Percentiles rank a stretch among this genome's conserved stretches.
These are phyloP conservation scores for Lactarius sp. DNA, from an alignment of 768 basidiomycete species.

Conservation along the genomic window DNA sequence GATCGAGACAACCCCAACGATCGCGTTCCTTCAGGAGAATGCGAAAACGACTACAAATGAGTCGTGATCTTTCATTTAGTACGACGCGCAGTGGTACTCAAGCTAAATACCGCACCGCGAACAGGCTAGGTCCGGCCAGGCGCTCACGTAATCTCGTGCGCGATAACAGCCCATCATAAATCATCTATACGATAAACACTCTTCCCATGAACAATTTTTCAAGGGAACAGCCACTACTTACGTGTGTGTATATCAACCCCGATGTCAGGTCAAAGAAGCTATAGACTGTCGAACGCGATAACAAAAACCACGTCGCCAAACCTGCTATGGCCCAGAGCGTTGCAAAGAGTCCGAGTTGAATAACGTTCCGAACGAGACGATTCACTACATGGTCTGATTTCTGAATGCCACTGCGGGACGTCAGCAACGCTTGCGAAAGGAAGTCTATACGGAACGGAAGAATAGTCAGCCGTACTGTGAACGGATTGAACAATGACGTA, in stretches of 20 bases:
- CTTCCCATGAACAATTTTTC: neutral
- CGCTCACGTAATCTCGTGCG: neutral
- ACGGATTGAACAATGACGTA: neutral
- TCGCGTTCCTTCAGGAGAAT: neutral
- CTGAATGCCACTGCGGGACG: neutral
- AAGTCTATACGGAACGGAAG: neutral
- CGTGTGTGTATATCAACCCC: constrained; percentile 12
- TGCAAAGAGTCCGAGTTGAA: constrained; percentile 5
- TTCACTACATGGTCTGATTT: neutral
- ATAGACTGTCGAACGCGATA: neutral
- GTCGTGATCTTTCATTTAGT: neutral
- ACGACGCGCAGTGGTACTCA: neutral
- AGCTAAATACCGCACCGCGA: neutral
- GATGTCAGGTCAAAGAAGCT: neutral
- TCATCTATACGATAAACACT: neutral
- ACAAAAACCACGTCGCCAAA: neutral
- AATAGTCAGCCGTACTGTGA: neutral
- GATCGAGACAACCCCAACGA: too few species aligned
- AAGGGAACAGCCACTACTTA: neutral
- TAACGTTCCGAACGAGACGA: constrained; percentile 1
- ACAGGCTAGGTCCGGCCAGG: neutral
- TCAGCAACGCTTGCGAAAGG: neutral
- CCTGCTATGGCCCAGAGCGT: neutral
- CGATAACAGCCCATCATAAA: constrained; percentile 1
- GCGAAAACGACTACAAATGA: neutral